Evolutionary conservation across 2,329 filamentous ascomycete genomes (phyloP), one percentile per base, ranked within the genome.

Genomic region (Paraconiothyrium sp.): DNA sequence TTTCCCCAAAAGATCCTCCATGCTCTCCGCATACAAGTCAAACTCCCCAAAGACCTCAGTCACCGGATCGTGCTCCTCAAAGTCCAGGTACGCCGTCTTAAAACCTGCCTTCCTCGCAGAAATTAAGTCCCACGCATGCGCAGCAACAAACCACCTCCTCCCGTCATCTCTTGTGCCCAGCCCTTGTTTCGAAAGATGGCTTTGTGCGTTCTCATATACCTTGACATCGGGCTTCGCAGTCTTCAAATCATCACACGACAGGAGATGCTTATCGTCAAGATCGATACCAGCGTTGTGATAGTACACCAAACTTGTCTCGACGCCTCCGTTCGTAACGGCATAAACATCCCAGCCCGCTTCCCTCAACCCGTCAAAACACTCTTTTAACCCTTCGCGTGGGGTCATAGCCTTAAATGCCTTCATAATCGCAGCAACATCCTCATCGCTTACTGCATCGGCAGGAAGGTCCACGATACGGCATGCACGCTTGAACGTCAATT

Each of bases 81-180:
- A 54, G 37, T 43, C 50, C 34, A 54, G 30, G 43, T 54, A 54
- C 10, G 35, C 50, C 20, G 50, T 54, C 22, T 54, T 54, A 35
- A 54, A 54, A 13, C 50, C 50, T n/a, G 50, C 50, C 50, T 54
- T 41, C 20, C 35, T 54, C 22, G 50, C 50, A 3, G 50, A 8
- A 32, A 54, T 54, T 22, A 54, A 35, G 32, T 54, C 50, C 50
- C 50, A 54, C 20, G 50, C 50, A 54, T 54, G 50, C 34, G 50
- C 50, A 27, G 50, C 50, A 43, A 54, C 35, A 24, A 43, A 54
- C 50, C 50, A 54, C 37, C 50, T 54, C 35, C 13, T 30, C 34
- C 50, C 35, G 32, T 43, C 35, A 10, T 43, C 37, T 30, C 14
- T 39, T 4, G n/a, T 41, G 4, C 50, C 50, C 22, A 43, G 20